Base-by-base conservation (phyloP, 208 protist genomes). In the Crithidia mellificae region DNA sequence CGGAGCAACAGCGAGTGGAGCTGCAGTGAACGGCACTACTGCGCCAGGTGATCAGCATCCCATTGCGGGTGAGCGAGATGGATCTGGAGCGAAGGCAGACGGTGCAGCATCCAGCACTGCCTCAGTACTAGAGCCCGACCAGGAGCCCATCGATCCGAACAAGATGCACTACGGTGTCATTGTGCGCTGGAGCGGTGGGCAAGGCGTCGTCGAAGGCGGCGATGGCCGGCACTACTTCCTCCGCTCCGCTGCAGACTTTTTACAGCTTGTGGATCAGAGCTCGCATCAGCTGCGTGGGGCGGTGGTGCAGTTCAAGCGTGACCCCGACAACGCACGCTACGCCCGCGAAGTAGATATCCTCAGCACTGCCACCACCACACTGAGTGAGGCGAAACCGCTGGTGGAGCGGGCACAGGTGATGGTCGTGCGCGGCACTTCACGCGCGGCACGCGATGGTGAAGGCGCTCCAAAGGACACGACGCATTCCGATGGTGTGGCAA, bases 151-250 rank as follows among this genome's bases (percentile, higher is more conserved):
- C 15, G 50, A 81, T 27, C 83, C 86, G 9, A 65, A 77, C 14
- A 77, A 64, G 14, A 43, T 64, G 7, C 65, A 89, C 32, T 94
- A 86, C 73, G 91, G 91, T 62, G 91, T 96, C 6, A 64, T 96
- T n/a, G 90, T 89, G 19, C 86, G 91, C 30, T 96, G 91, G 88
- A 94, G 88, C 55, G 91, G 91, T 19, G 91, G 91, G 38, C 88
- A 94, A 44, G 91, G 91, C 34, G 78, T 86, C 9, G 50, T 96
- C 24, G 88, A 96, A 69, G 84, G 76, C 32, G 83, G 86, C 19
- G 77, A 85, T 20, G 81, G 86, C n/a, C 68, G 70, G 12, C 72
- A 82, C 62, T 93, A 87, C 70, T 93, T 87, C 53, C 81, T 96
- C 41, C 75, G 69, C 25, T 92, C 85, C 29, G 86, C 80, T 32